Conservation (phyloP, 768 basidiomycete species). For the Tylopilus intermedius region DNA sequence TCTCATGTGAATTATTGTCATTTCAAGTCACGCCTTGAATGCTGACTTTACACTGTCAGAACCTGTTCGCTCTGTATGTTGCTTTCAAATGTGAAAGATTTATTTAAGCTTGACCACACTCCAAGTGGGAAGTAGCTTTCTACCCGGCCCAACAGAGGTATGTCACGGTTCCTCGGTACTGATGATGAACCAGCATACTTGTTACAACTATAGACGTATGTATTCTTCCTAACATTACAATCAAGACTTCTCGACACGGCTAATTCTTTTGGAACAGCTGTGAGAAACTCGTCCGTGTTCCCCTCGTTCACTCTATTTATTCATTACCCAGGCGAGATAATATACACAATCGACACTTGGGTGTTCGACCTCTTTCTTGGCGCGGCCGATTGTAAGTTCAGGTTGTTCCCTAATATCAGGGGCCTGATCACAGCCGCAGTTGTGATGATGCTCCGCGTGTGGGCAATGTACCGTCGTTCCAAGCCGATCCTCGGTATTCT, state of each 20-base stretch:
- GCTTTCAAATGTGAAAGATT: background rate
- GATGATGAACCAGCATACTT: background rate
- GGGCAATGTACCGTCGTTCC: background rate
- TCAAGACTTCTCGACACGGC: background rate
- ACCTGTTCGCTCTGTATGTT: conserved; percentile 1
- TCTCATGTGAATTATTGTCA: background rate
- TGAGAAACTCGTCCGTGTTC: background rate
- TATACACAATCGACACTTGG: background rate
- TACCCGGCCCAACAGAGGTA: background rate
- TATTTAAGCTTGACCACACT: background rate
- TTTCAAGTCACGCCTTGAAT: too few species aligned
- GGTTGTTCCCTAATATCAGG: too few species aligned
- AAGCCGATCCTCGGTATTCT: background rate
- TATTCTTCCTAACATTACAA: background rate
- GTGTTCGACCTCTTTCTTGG: background rate
- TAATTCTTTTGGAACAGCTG: background rate
- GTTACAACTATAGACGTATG: background rate
- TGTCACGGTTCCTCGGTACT: background rate
- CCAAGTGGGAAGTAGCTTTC: background rate
- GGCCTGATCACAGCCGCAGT: too few species aligned
- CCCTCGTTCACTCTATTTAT: background rate
- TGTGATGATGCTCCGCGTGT: background rate
- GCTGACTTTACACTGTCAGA: background rate
- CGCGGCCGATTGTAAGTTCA: background rate
- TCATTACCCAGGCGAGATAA: background rate